Base-by-base conservation (phyloP, 2,329 filamentous ascomycete genomes). In the Diplodia mutila region DNA sequence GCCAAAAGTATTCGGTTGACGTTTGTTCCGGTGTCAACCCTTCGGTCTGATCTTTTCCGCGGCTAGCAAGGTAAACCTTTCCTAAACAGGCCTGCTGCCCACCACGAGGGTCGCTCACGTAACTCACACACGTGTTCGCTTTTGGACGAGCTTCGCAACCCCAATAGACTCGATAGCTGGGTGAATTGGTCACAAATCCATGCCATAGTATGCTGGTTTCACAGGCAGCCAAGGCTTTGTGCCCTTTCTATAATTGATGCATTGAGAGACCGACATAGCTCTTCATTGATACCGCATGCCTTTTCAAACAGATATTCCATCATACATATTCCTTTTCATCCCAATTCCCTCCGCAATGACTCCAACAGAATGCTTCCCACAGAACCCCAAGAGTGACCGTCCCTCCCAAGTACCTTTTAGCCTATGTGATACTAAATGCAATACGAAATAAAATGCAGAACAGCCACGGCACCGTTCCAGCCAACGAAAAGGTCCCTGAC, bases 311-410 rank as follows among this genome's bases (percentile, higher is more conserved):
- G n/a, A 46, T 46, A 21, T n/a, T 46, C 14, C n/a, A 59, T 51
- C 34, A 9, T 21, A 51, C 34, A n/a, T 29, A 25, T 37, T 63
- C 32, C n/a, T 14, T 25, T 25, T 4, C 49, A 11, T 37, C 12
- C 46, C 59, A n/a, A 37, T 63, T 51, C n/a, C 18, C 46, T n/a
- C 39, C 46, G n/a, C 27, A n/a, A 18, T 55, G 39, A 63, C 59
- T 48, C 59, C 42, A 25, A 32, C 27, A 11, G 29, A 51, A 63
- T 63, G 59, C 59, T 29, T 63, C 32, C 39, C 29, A 63, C 23
- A 37, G 8, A 51, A 37, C n/a, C 46, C 27, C 23, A 11, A 37
- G 11, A 37, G 25, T 37, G 46, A 37, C 59, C 59, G 27, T 37
- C 29, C 59, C 11, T 51, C 42, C 59, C 46, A 23, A 21, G 11